Conservation (phyloP, 306 rosid species). For the Sicyos edulis region DNA sequence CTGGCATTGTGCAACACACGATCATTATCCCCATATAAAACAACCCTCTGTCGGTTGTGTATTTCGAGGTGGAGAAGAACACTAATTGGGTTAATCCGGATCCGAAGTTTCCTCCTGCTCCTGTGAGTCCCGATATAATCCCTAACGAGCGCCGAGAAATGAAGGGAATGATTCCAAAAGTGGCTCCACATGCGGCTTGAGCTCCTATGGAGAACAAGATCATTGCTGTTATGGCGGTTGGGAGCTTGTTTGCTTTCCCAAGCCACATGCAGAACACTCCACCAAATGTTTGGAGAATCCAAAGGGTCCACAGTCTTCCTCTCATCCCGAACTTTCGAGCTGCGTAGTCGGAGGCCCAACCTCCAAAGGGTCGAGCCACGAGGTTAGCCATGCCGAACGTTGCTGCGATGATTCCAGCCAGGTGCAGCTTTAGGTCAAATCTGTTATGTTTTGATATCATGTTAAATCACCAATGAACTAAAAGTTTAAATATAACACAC, state of each 20-base stretch:
- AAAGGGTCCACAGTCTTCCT: slow-evolving; percentile 69
- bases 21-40: slow-evolving; percentile 74
- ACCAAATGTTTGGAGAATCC: slow-evolving; percentile 74
- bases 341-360: slow-evolving; percentile 50
- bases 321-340: slow-evolving; percentile 75
- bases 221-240: slow-evolving; percentile 57
- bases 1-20: slow-evolving; percentile 67
- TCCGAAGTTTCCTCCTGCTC: slow-evolving; percentile 86
- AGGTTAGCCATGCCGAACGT: slow-evolving; percentile 90
- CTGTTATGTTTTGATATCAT: too few relatives aligned
- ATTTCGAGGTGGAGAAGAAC: slow-evolving; percentile 50
- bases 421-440: slow-evolving; percentile 66
- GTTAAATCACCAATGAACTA: too few relatives aligned
- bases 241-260: slow-evolving; percentile 61
- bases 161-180: slow-evolving; percentile 77
- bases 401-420: slow-evolving; percentile 82
- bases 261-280: slow-evolving; percentile 84
- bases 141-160: slow-evolving; percentile 72
- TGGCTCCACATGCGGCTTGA: slow-evolving; percentile 93
- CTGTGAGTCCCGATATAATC: slow-evolving; percentile 67
- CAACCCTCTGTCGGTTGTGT: slow-evolving; percentile 50
- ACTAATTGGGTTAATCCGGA: slow-evolving; percentile 71
- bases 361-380: slow-evolving; percentile 77
- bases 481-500: too few relatives aligned
- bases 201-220: slow-evolving; percentile 84